These are phyloP conservation scores for Aschersonia sp. DNA, from an alignment of 2,329 filamentous ascomycete species.

Conservation along the genomic window DNA sequence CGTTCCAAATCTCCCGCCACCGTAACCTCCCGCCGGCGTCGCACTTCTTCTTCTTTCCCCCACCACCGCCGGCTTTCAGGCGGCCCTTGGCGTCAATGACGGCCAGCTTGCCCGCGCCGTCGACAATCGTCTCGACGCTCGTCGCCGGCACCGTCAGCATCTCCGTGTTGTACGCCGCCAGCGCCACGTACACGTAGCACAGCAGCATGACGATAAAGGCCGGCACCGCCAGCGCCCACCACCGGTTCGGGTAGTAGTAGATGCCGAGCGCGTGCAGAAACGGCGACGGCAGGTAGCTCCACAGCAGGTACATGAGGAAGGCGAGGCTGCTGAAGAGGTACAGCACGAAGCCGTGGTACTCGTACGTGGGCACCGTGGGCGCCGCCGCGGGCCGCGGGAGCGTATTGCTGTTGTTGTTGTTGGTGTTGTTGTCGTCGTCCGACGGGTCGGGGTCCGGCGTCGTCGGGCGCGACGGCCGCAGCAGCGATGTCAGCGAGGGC, in stretches of 20 bases:
- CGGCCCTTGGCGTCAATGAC: conserved; percentile 59
- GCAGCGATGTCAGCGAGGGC: conserved; percentile 79
- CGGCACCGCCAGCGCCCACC: conserved; percentile 92
- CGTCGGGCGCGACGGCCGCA: conserved; percentile 80
- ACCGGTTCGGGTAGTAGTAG: conserved; percentile 91
- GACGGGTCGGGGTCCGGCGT: conserved; percentile 86
- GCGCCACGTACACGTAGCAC: conserved; percentile 85
- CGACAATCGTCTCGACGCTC: conserved; percentile 78
- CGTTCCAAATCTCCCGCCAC: conserved; percentile 78
- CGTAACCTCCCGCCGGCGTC: conserved; percentile 30
- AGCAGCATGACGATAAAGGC: conserved; percentile 79
- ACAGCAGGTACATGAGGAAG: conserved; percentile 60
- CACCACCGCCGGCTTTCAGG: conserved; percentile 16
- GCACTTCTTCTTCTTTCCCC: conserved; percentile 20
- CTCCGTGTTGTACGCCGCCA: conserved; percentile 81
- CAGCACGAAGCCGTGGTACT: conserved; percentile 97
- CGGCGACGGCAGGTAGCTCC: conserved; percentile 84
- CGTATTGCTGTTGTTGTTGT: conserved; percentile 34
- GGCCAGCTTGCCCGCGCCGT: conserved; percentile 76
- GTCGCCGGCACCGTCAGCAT: conserved; percentile 70
- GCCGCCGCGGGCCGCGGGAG: conserved; percentile 74
- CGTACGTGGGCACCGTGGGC: conserved; percentile 95
- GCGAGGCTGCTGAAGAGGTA: conserved; percentile 77
- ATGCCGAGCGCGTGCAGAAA: conserved; percentile 89
- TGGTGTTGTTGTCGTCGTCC: conserved; percentile 53